Base-by-base conservation (phyloP, 2,329 filamentous ascomycete genomes). In the Phialophora expanda region DNA sequence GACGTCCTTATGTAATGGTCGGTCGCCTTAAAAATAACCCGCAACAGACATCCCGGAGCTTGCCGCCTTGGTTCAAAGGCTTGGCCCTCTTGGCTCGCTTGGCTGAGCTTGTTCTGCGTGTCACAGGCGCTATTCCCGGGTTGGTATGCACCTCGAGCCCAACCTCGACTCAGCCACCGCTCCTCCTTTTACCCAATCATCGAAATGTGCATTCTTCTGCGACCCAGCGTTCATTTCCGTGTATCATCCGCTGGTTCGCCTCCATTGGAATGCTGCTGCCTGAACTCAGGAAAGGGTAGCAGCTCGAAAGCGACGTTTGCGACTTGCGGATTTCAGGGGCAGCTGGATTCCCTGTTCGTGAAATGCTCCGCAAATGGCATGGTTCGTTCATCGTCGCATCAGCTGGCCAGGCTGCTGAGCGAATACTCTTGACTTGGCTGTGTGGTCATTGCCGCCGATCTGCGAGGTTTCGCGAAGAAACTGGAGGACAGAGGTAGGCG, bases 201-300 rank as follows among this genome's bases (percentile, higher is more conserved):
- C 28, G 12, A 51, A 24, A 14, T 48, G 17, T 32, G 38, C 28
- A 2, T 22, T 26, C 30, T 22, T 28, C 2, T 44, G 38, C 17
- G 14, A 44, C 20, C 26, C 41, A 24, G 22, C 41, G 22, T n/a
- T 50, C n/a, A 11, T 9, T 17, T 22, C 41, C 38, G 56, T 12
- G 22, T 28, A 14, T 28, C 9, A 9, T 22, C 24, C n/a, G 14
- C 38, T 56, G 2, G 7, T 28, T 44, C 6, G 11, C 12, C 51
- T 14, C 38, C 17, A n/a, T 9, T 9, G 14, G 8, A 61, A 54
- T 44, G 48, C 30, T 61, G 58, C 58, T 61, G 58, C 58, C 58
- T 61, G 38, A 12, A 12, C 32, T 24, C 38, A 20, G 17, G 17
- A 17, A 6, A 14, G 48, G 30, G 14, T 26, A 22, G 12, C 58